A percentile compares a stretch with the other conserved stretches of the same genome.
Evolutionary conservation across 805 yeast species (phyloP).

Genomic region (Candida xiaguanensis): DNA sequence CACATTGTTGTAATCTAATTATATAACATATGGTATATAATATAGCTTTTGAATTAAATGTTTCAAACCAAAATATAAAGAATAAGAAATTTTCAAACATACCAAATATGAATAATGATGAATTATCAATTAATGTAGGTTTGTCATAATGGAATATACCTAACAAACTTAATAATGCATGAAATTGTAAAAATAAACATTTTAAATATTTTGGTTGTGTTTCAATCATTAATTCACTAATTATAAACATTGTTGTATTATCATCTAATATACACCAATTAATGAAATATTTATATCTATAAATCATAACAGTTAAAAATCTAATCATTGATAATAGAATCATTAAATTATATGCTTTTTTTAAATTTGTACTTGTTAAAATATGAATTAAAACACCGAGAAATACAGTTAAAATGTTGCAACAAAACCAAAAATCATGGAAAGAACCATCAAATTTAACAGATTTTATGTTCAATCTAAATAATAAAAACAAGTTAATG

Average conservation of each 20-base stretch:
- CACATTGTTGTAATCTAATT: conserved; percentile 6
- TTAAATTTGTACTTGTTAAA: background rate
- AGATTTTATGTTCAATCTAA: background rate
- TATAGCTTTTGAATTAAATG: conserved; percentile 1
- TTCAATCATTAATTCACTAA: conserved; percentile 4
- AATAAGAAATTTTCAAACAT: conserved; percentile 6
- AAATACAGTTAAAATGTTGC: conserved; percentile 3
- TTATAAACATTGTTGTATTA: conserved; percentile 8
- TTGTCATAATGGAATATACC: conserved; percentile 4
- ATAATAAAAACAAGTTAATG: background rate
- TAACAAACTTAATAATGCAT: conserved; percentile 4
- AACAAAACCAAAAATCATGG: conserved; percentile 7
- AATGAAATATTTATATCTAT: background rate
- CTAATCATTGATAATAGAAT: background rate
- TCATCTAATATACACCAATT: background rate
- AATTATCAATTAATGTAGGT: background rate
- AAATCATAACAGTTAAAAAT: background rate
- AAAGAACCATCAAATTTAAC: conserved; percentile 4
- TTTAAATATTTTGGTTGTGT: conserved; percentile 4
- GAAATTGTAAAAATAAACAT: conserved; percentile 1
- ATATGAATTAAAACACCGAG: conserved; percentile 4
- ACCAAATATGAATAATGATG: conserved; percentile 6
- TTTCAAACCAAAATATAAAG: conserved; percentile 7
- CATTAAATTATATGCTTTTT: conserved; percentile 3
- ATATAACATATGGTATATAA: conserved; percentile 7